Evolutionary conservation across 495 filamentous ascomycete genomes (phyloP), one percentile per base, ranked within the genome.

Genomic region (Pyronema omphalodes): DNA sequence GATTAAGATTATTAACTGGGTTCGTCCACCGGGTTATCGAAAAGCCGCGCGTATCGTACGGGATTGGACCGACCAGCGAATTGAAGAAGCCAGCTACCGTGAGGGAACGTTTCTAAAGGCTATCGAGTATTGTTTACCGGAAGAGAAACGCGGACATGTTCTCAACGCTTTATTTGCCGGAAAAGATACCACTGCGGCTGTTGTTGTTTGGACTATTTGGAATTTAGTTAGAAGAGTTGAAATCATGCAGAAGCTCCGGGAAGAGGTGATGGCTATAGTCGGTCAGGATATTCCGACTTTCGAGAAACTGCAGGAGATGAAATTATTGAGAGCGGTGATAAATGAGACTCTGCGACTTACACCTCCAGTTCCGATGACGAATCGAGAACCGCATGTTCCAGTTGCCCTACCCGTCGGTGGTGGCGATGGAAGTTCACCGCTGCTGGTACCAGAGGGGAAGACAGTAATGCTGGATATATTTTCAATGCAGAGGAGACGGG

Each of bases 401-500:
- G 9, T 23, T 7, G 18, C 7, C 3, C 44, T 47, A n/a, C 44
- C 44, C 44, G 23, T 29, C 23, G 23, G 23, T 29, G 23, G 23
- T 5, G 23, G 23, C 5, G 5, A 29, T 29, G 44, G 44, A 9
- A 19, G 9, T 3, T 14, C 9, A 9, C 44, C 44, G 17, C 12
- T 47, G n/a, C 44, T 14, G n/a, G 9, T 47, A 3, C 12, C 12
- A 9, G n/a, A n/a, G 44, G 17, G 17, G 1, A 19, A 14, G 12
- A 14, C 44, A 9, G 44, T 47, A 47, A 15, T 15, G 12, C 3
- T 19, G n/a, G 44, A 47, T 47, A 15, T 47, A 3, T 47, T 47
- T 19, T 15, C 62, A 4, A 65, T 78, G 65, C 76, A 78, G 35
- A 65, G 70, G 3, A 63, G 68, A 3, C 57, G 56, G 11, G 69